Percentiles rank a stretch among this genome's conserved stretches.
phyloP scores from a whole-genome alignment of 768 basidiomycete species.

The Boletellus ananas region DNA sequence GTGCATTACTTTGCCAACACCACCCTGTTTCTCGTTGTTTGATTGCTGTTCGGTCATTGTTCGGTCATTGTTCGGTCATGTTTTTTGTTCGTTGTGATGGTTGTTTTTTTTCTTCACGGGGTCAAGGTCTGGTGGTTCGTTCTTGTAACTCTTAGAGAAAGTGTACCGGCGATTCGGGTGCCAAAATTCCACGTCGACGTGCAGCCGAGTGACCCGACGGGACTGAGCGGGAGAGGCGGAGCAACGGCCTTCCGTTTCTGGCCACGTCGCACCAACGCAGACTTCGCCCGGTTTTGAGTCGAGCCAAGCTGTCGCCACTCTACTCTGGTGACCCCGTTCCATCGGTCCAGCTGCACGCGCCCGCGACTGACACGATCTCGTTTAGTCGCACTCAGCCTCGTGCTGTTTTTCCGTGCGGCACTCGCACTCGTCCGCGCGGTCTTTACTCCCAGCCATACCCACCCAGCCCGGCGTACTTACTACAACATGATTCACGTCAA shows the following conservation, averaged over 20 bases:
- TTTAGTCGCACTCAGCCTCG: conserved; percentile 31
- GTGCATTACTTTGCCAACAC: conserved; percentile 15
- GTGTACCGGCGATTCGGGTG: background rate
- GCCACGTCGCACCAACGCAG: conserved; percentile 3
- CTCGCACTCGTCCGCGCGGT: conserved; percentile 18
- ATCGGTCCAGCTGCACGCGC: no score
- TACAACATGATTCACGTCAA: conserved; percentile 43
- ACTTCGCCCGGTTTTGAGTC: background rate
- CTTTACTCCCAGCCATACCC: background rate
- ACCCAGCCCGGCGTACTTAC: background rate
- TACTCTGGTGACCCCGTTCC: conserved; percentile 19
- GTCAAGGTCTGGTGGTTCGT: conserved; percentile 3
- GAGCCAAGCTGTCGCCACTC: conserved; percentile 29
- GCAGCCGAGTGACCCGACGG: no score
- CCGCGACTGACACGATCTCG: background rate
- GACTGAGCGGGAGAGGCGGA: background rate
- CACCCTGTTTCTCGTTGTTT: conserved; percentile 9
- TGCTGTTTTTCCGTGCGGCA: conserved; percentile 30
- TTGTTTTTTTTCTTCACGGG: conserved; percentile 1
- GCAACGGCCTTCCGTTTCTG: conserved; percentile 9
- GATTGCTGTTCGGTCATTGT: conserved; percentile 6
- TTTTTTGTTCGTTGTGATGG: conserved; percentile 7
- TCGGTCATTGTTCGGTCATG: conserved; percentile 3
- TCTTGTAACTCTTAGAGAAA: conserved; percentile 10
- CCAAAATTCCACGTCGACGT: no score